Evolutionary conservation across 2,329 filamentous ascomycete species (phyloP).

Genomic region (Paradendryphiella salina): DNA sequence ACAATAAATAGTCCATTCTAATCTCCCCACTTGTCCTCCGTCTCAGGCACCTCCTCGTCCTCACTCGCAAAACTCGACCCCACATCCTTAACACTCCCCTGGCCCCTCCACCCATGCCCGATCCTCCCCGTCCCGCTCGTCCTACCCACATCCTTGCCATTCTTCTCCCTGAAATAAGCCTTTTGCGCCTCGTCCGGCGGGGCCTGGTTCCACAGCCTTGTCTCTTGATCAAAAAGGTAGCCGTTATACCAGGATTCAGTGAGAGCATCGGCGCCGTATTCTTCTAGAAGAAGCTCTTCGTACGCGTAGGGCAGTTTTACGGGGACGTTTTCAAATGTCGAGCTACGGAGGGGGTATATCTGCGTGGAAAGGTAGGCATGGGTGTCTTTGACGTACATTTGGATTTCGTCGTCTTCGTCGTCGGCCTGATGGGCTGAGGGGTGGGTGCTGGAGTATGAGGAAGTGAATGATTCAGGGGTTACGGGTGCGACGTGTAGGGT

Average conservation of each 20-base stretch:
- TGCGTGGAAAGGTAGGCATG: constrained; percentile 59
- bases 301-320: constrained; percentile 63
- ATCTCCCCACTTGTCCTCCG: too few relatives aligned
- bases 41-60: too few relatives aligned
- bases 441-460: neutral
- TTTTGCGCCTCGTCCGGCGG: neutral
- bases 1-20: too few relatives aligned
- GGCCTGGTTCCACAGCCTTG: constrained; percentile 26
- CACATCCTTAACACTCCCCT: neutral
- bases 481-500: constrained; percentile 55
- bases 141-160: constrained; percentile 1
- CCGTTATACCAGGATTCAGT: constrained; percentile 52
- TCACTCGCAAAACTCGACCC: too few relatives aligned
- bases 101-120: constrained; percentile 1
- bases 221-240: constrained; percentile 48
- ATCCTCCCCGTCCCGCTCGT: constrained; percentile 2
- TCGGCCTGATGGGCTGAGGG: constrained; percentile 3
- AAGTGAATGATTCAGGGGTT: constrained; percentile 21
- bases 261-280: constrained; percentile 58
- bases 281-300: constrained; percentile 56
- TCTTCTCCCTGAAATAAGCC: constrained; percentile 3
- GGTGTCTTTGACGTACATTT: constrained; percentile 57
- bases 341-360: constrained; percentile 61
- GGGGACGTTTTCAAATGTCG: constrained; percentile 57
- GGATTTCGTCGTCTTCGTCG: neutral